Base-by-base conservation (phyloP, 1,139 yeast species). In the Candida sanyaensis region DNA sequence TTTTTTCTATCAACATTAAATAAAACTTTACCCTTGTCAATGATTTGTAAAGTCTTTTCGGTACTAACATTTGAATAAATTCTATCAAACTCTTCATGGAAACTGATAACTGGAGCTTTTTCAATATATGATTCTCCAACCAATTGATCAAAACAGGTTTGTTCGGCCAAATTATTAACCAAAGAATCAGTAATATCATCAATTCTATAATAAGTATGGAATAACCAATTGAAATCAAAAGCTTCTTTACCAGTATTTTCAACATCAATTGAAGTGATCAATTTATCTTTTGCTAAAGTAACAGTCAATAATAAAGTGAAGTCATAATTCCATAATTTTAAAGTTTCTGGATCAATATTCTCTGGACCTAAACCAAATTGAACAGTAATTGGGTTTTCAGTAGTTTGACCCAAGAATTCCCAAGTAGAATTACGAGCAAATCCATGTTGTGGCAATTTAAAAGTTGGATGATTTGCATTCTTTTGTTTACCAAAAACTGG, bases 321-420 rank as follows among this genome's bases (percentile, higher is more conserved):
- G 59, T 91, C 93, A 60, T 69, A 64, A 41, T 74, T 70, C 74
- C 84, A 82, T 42, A 71, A 64, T 52, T 62, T 56, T 50, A 76
- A 80, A 84, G 96, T 84, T 44, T 83, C 81, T 54, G 66, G 72
- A 54, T 83, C 79, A 37, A 95, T 84, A 49, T 84, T 77, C 58
- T 89, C 96, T 3, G 96, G 96, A 31, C 93, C 86, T 51, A 93
- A 78, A 0, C 92, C 98, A 66, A 91, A 91, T 65, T 92, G 97
- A 41, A 87, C 87, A 6, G 96, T 81, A 53, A 86, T 79, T 8
- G 80, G 80, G 32, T 55, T 55, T 45, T 63, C 71, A 29, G 75
- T 77, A 10, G 86, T 78, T 67, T 89, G 95, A 31, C 99, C 99
- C 51, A 93, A 74, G 58, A 91, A 88, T 66, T 92, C 97, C 98